A percentile compares a stretch with the other conserved stretches of the same genome.
These are phyloP conservation scores for Magnolia officinalis DNA, from an alignment of 164 flowering plant species.

Conservation along the genomic window DNA sequence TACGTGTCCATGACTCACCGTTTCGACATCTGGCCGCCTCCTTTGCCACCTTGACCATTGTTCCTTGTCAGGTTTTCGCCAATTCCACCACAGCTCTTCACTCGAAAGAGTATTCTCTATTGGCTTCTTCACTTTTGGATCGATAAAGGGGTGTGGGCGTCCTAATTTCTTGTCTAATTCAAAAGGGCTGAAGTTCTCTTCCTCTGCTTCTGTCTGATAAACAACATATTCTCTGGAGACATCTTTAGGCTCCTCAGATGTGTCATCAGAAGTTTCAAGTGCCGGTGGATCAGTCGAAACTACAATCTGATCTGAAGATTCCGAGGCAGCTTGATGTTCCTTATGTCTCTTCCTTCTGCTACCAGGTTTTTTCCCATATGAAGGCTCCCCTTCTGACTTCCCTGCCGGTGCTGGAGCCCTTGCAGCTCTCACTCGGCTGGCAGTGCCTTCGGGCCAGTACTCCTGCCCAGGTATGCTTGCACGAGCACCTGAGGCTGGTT, in stretches of 20 bases:
- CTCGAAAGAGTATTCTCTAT: conserved; percentile 58
- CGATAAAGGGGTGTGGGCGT: conserved; percentile 82
- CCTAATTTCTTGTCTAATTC: conserved; percentile 77
- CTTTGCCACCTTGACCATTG: conserved; percentile 97
- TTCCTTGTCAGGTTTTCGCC: conserved; percentile 88
- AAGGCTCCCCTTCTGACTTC: conserved; percentile 57
- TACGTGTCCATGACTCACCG: conserved; percentile 45
- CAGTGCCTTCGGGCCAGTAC: conserved; percentile 97
- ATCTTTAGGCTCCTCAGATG: conserved; percentile 48
- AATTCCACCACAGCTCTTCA: conserved; percentile 97
- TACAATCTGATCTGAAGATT: conserved; percentile 31
- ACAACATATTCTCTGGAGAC: conserved; percentile 60
- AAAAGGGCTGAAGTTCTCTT: conserved; percentile 47
- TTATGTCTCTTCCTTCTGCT: conserved; percentile 78
- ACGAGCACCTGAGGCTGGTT: conserved; percentile 94
- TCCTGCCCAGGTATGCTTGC: conserved; percentile 80
- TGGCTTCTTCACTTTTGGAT: conserved; percentile 69
- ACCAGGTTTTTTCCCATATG: conserved; percentile 86
- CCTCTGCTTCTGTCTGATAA: conserved; percentile 60
- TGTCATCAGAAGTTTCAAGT: conserved; percentile 35
- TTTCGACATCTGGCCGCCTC: conserved; percentile 82
- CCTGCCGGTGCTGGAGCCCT: conserved; percentile 88
- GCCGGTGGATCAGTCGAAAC: conserved; percentile 32
- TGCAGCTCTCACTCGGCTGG: conserved; percentile 74
- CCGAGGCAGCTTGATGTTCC: conserved; percentile 39